A percentile compares a stretch with the other conserved stretches of the same genome.
phyloP scores from a whole-genome alignment of 75 land plant species.

The Azolla pinnata region DNA sequence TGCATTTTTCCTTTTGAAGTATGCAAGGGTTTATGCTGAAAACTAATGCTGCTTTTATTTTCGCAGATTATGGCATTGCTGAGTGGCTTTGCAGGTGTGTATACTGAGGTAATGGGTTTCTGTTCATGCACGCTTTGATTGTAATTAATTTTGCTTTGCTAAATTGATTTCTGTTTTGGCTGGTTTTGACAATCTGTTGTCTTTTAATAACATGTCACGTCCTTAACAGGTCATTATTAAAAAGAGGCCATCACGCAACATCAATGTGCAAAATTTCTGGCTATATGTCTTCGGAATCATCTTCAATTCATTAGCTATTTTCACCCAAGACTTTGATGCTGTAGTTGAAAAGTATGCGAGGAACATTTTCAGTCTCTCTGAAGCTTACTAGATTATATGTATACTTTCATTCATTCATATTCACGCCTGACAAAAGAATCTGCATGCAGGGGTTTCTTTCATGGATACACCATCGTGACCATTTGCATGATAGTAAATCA shows the following conservation, averaged over 20 bases:
- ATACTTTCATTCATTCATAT: too few species aligned
- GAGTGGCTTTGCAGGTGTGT: constrained; percentile 91
- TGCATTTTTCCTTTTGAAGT: too few species aligned
- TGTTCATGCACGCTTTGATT: neutral
- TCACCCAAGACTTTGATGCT: constrained; percentile 67
- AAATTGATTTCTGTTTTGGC: neutral
- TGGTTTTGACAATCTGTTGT: neutral
- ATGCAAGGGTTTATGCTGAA: too few species aligned
- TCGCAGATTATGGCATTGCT: constrained; percentile 78
- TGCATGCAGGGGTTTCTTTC: constrained; percentile 79
- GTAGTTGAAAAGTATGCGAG: constrained; percentile 46
- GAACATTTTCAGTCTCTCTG: too few species aligned
- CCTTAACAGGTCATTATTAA: constrained; percentile 65
- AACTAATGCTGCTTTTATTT: too few species aligned
- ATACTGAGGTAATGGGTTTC: constrained; percentile 64
- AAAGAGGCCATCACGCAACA: constrained; percentile 69
- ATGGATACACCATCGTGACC: constrained; percentile 67
- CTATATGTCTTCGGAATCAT: constrained; percentile 72
- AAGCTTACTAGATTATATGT: too few species aligned
- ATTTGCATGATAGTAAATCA: constrained; percentile 75
- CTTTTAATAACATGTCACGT: neutral
- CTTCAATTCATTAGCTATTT: constrained; percentile 62
- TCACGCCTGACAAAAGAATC: neutral
- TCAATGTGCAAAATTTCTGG: constrained; percentile 94
- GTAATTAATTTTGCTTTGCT: neutral